phyloP scores from a whole-genome alignment of 257 asterid species.

The Nyctanthes arbortristis region DNA sequence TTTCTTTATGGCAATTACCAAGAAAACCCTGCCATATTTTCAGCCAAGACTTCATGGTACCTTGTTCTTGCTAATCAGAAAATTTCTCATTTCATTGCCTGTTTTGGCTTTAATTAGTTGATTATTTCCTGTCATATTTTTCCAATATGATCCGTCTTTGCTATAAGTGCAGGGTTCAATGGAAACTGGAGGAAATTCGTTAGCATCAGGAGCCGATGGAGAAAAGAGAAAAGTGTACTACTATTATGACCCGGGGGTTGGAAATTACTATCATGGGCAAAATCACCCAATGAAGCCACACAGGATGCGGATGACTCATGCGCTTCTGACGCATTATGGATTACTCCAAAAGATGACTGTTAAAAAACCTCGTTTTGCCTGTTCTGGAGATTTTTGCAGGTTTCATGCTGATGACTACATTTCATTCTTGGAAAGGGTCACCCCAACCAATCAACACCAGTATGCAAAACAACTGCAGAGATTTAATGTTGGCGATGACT shows the following conservation, averaged over 20 bases:
- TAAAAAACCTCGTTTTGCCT: conserved; percentile 23
- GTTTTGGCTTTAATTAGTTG: no score
- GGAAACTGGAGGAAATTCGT: conserved; percentile 26
- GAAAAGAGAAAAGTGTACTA: conserved; percentile 27
- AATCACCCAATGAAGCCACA: no score
- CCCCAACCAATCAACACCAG: conserved; percentile 26
- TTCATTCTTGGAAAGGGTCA: conserved; percentile 27
- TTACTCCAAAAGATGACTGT: conserved; percentile 25
- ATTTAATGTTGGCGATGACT: conserved; percentile 26
- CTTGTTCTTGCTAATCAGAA: no score
- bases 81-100: no score
- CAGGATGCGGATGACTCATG: no score
- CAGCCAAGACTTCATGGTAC: no score
- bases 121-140: no score
- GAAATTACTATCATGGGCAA: conserved; percentile 27
- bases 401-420: no score
- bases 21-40: no score
- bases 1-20: no score
- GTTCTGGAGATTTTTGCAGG: conserved; percentile 28
- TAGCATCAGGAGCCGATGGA: conserved; percentile 28
- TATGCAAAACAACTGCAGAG: conserved; percentile 27
- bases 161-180: conserved; percentile 2
- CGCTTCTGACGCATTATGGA: conserved; percentile 31
- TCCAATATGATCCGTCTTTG: no score
- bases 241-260: conserved; percentile 29